phyloP scores from a whole-genome alignment of 176 grass and related monocot genomes.

The Oryza glaberrima region DNA sequence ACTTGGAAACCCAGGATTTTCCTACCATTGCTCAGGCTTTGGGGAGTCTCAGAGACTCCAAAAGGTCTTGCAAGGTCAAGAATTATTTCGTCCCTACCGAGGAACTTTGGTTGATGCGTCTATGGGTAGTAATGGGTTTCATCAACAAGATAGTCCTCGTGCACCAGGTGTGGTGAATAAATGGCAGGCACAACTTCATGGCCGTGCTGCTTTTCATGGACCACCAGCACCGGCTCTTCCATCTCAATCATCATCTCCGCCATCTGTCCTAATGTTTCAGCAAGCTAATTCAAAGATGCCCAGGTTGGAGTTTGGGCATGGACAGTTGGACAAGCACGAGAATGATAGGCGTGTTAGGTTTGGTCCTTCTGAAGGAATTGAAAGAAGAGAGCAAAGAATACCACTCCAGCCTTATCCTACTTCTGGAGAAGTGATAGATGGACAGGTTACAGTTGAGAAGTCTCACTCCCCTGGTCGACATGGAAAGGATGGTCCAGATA shows the following conservation, averaged over 20 bases:
- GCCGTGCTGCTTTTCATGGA: constrained; percentile 29
- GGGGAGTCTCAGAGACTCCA: constrained; percentile 87
- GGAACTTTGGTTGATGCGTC: constrained; percentile 50
- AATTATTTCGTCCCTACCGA: constrained; percentile 65
- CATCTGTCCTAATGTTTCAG: constrained; percentile 72
- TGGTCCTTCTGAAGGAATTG: constrained; percentile 14
- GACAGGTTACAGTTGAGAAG: constrained; percentile 23
- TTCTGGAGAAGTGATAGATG: constrained; percentile 27
- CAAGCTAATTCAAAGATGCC: constrained; percentile 39
- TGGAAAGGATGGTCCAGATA: constrained; percentile 37
- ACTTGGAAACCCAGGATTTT: constrained; percentile 50
- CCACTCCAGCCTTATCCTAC: constrained; percentile 19
- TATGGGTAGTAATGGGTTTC: constrained; percentile 42
- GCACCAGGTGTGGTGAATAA: constrained; percentile 32
- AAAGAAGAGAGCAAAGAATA: constrained; percentile 12
- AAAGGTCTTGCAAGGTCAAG: constrained; percentile 99
- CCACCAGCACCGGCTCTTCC: constrained; percentile 23
- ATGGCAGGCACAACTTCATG: constrained; percentile 51
- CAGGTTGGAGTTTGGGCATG: constrained; percentile 37
- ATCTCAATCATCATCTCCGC: constrained; percentile 54
- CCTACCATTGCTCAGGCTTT: constrained; percentile 80
- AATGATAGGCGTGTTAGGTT: constrained; percentile 25
- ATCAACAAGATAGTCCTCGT: constrained; percentile 46
- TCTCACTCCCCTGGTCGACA: not conserved
- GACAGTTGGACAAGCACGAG: constrained; percentile 28